Percentiles rank a stretch among this genome's conserved stretches.
phyloP scores from a whole-genome alignment of 208 protist species.

The Leishmania tropica region DNA sequence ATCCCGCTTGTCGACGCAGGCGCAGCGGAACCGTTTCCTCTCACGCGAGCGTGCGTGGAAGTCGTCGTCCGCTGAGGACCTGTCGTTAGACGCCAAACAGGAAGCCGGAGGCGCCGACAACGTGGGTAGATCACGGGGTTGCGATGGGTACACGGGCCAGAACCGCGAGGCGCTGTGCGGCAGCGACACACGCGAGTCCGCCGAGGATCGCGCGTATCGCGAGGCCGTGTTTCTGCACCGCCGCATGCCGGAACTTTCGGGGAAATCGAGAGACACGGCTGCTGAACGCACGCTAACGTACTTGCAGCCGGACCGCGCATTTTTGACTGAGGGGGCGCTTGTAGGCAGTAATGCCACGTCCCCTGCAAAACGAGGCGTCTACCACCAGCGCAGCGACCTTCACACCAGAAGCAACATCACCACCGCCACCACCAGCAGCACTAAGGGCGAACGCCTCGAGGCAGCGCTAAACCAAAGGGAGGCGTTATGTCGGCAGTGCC shows the following conservation, averaged over 20 bases:
- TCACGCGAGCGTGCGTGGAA: slow-evolving; percentile 22
- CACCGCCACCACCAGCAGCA: background rate
- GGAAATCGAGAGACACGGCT: background rate
- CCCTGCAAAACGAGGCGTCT: background rate
- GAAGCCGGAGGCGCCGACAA: background rate
- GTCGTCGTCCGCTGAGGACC: background rate
- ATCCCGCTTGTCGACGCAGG: slow-evolving; percentile 6
- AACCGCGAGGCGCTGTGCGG: background rate
- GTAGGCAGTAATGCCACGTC: background rate
- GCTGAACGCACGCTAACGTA: background rate
- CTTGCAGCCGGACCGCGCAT: background rate
- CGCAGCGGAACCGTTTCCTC: slow-evolving; percentile 17
- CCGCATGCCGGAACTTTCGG: slow-evolving; percentile 15
- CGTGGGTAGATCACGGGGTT: background rate
- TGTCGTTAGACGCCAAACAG: background rate
- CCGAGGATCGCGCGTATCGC: slow-evolving; percentile 18
- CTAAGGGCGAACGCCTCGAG: background rate
- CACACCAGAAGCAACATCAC: too few relatives aligned
- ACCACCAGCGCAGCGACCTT: background rate
- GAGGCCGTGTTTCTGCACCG: slow-evolving; percentile 33
- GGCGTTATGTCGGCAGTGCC: background rate
- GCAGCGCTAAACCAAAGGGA: background rate
- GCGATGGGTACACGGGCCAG: background rate
- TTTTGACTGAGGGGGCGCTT: background rate
- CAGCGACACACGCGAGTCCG: slow-evolving; percentile 7